Base-by-base conservation (phyloP, 441 rosid species). In the Daphne laureola region DNA sequence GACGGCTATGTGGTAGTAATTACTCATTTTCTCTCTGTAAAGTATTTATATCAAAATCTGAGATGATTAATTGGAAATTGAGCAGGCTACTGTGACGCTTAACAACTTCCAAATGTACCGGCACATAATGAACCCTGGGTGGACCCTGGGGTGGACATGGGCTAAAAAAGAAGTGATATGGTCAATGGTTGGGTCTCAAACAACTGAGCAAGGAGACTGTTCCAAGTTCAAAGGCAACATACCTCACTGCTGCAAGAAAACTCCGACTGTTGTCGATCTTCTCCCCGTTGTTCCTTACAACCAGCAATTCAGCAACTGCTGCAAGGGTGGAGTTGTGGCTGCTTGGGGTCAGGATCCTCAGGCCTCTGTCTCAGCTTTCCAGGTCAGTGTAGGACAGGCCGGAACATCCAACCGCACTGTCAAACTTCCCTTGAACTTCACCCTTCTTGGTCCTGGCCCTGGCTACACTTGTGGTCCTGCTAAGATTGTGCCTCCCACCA, bases 161-260 rank as follows among this genome's bases (percentile, higher is more conserved):
- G 83, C 86, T 5, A 84, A 87, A 70, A 84, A 87, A 63, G 96
- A 90, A 65, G 78, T 90, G 55, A 79, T 87, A 53, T 84, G 90
- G 95, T 66, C 87, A 45, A 75, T 87, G 81, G 72, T 64, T 17
- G 97, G 96, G 14, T 80, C 96, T 14, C 94, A 90, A 67, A 74
- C 97, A n/a, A 78, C 85, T 1, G 96, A 90, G 57, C 97, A 90
- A 75, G 97, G 97, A 27, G 96, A 90, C 51, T 90, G 97, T 63
- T 86, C 97, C 64, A 90, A 84, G 77, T 90, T 84, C 76, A 86
- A 84, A 58, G 89, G 73, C 2, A 77, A 74, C 50, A 67, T 84
- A 50, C 97, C 97, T 63, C 97, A 84, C 51, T 81, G 87, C 63
- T 87, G 97, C 71, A 82, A 81, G 81, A 79, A 68, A 66, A 77